Base-by-base conservation (phyloP, 1,284 basidiomycete genomes). In the Cryptococcus hybrid region DNA sequence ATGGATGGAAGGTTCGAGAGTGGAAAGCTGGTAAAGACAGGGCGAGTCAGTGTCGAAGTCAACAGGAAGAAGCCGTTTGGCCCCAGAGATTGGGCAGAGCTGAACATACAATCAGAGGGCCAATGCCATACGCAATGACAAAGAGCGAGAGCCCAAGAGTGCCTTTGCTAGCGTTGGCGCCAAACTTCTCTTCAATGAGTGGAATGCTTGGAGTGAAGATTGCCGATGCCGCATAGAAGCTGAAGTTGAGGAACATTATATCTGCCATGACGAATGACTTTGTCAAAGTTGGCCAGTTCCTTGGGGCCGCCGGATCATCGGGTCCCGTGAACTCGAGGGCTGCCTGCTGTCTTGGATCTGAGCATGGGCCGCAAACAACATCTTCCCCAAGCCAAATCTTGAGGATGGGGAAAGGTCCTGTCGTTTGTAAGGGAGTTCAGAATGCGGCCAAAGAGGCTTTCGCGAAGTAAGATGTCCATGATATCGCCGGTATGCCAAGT, bases 91-190 rank as follows among this genome's bases (percentile, higher is more conserved):
- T 42, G 9, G 9, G 9, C n/a, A n/a, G n/a, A 42, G 3, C 40
- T 9, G n/a, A n/a, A 42, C 40, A 42, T 42, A 42, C 40, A 9
- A 69, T 47, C 13, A 61, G 48, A 2, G 64, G 64, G 37, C 62
- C 64, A 13, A 59, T 57, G 3, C 60, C 64, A 43, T 64, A 63
- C 11, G 59, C 62, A 38, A 56, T 50, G 7, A 66, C 60, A 51
- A 64, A 66, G 2, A 66, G 55, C 6, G 64, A 56, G 6, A 64
- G 44, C 11, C 58, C 55, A 4, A 64, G 47, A 0, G 63, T 62
- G 40, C 40, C 40, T n/a, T 42, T n/a, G n/a, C 9, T n/a, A 42
- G 40, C n/a, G 40, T 9, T 42, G n/a, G 40, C 40, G 9, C 40
- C 40, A 42, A 42, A 42, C n/a, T 9, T n/a, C n/a, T 42, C 40